These are phyloP conservation scores for Globisporangium mamillatum DNA, from an alignment of 352 stramenopile species.

Conservation along the genomic window DNA sequence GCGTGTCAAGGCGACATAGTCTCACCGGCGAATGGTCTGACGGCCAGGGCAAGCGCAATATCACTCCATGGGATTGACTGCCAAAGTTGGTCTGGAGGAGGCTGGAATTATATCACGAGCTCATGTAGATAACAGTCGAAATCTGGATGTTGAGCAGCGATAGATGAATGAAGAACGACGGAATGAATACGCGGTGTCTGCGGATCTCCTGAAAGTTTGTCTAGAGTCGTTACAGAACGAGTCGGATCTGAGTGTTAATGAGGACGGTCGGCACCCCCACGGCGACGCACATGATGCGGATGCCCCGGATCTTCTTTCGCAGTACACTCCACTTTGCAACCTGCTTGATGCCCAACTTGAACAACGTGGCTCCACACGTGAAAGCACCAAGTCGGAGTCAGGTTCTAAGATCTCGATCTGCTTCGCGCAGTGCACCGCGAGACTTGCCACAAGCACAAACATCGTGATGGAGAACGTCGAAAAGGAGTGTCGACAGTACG, in stretches of 20 bases:
- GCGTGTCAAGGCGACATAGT: no score
- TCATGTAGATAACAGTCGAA: not conserved
- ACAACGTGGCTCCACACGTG: conserved; percentile 19
- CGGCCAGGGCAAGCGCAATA: no score
- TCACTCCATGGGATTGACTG: no score
- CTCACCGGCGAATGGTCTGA: no score
- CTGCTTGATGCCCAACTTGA: conserved; percentile 38
- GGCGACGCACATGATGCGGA: conserved; percentile 36
- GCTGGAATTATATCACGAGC: not conserved
- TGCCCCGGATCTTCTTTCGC: conserved; percentile 25
- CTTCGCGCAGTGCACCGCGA: not conserved
- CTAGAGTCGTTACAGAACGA: conserved; percentile 2
- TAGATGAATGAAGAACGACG: not conserved
- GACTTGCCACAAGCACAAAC: not conserved
- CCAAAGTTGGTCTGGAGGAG: no score
- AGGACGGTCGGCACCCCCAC: conserved; percentile 24
- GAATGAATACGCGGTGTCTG: conserved; percentile 3
- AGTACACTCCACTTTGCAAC: conserved; percentile 25
- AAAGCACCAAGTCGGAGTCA: conserved; percentile 10
- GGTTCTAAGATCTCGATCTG: not conserved
- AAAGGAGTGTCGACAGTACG: not conserved
- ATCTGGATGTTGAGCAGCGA: conserved; percentile 2
- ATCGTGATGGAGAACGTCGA: conserved; percentile 1
- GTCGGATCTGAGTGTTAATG: conserved; percentile 21
- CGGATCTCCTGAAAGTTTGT: not conserved